Percentiles rank a stretch among this genome's conserved stretches.
phyloP scores from a whole-genome alignment of 768 basidiomycete genomes.

The Sporobolomyces roseus region DNA sequence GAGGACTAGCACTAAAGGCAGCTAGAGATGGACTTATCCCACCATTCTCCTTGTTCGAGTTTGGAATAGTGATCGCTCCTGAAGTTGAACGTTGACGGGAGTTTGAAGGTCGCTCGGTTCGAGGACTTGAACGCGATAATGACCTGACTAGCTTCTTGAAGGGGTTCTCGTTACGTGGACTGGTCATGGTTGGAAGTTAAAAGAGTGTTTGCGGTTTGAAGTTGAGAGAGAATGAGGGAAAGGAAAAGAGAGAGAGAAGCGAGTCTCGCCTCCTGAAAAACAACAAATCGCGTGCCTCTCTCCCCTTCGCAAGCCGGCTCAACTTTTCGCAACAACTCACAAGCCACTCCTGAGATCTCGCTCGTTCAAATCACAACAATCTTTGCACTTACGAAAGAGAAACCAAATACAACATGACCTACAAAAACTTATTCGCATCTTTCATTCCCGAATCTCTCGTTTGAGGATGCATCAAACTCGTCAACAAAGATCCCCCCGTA shows the following conservation, averaged over 20 bases:
- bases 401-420: neutral
- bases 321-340: too few species aligned
- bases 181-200: neutral
- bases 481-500: slow-evolving; percentile 57
- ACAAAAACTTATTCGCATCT: neutral
- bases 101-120: slow-evolving; percentile 5
- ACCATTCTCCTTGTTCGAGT: neutral
- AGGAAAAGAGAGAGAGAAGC: neutral
- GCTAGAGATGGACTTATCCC: neutral
- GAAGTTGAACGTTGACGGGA: neutral
- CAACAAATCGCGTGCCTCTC: too few species aligned
- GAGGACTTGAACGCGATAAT: slow-evolving; percentile 12
- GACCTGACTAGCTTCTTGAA: slow-evolving; percentile 16
- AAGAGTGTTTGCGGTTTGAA: neutral
- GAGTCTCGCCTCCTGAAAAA: too few species aligned
- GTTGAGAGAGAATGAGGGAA: neutral
- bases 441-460: neutral
- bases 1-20: slow-evolving; percentile 1
- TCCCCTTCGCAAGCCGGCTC: too few species aligned
- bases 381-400: too few species aligned
- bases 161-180: slow-evolving; percentile 8
- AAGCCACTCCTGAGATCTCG: too few species aligned
- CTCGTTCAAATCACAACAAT: too few species aligned
- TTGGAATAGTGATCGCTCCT: too few species aligned
- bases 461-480: slow-evolving; percentile 33